Conservation (phyloP, 2,329 filamentous ascomycete genomes). For the Aspergillus sp. region DNA sequence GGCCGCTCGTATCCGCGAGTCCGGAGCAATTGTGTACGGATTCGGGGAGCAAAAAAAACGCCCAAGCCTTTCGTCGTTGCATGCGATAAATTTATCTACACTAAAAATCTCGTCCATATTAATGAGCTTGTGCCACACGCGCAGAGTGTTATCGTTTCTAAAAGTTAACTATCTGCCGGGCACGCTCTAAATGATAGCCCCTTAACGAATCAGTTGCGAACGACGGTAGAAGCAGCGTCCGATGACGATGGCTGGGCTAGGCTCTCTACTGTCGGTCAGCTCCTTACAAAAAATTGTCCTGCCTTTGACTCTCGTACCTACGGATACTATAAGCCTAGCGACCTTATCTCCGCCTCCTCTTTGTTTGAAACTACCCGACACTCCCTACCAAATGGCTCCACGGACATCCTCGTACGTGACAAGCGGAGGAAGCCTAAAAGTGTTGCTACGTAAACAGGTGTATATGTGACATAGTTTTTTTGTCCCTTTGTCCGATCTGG, state of each 20-base stretch:
- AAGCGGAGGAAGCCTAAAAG: not conserved
- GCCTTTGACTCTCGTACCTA: conserved; percentile 4
- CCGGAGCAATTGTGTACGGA: conserved; percentile 32
- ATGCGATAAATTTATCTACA: conserved; percentile 1
- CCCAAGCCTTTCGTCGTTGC: not conserved
- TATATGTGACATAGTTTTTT: not conserved
- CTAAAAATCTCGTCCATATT: not conserved
- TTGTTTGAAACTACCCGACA: not conserved
- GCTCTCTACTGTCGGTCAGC: conserved; percentile 6
- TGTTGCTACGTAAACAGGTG: not conserved
- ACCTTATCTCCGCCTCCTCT: not conserved
- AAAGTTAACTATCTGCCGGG: not conserved
- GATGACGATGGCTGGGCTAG: conserved; percentile 12
- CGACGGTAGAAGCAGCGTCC: conserved; percentile 8
- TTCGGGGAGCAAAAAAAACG: conserved; percentile 30
- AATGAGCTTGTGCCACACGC: conserved; percentile 1
- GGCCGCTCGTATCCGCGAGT: conserved; percentile 33
- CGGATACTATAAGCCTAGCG: not conserved
- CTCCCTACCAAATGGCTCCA: not conserved
- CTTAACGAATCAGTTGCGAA: conserved; percentile 5
- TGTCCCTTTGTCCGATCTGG: not conserved
- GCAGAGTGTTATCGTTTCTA: too few species aligned
- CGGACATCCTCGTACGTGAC: not conserved
- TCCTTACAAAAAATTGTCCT: conserved; percentile 10
- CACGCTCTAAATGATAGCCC: not conserved